These are phyloP conservation scores for Hymenoscyphus occultus DNA, from an alignment of 2,329 filamentous ascomycete species.

Conservation along the genomic window DNA sequence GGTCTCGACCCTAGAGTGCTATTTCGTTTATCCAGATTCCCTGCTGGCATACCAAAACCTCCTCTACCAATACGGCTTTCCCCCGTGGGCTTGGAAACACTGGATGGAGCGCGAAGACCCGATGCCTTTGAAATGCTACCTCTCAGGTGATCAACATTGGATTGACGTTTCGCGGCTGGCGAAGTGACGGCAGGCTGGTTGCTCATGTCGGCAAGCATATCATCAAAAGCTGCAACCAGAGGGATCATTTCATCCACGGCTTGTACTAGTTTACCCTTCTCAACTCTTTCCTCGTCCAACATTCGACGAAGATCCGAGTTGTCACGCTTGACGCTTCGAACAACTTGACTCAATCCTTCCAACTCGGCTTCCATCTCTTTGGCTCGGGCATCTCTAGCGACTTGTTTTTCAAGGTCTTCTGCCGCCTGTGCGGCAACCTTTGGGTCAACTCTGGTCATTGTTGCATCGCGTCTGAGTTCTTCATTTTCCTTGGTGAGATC, in stretches of 20 bases:
- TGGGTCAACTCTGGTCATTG: slow-evolving; percentile 57
- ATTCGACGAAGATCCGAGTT: slow-evolving; percentile 63
- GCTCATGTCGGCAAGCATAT: slow-evolving; percentile 35
- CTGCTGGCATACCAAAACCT: slow-evolving; percentile 28
- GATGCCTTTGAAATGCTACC: slow-evolving; percentile 55
- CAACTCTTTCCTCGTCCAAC: slow-evolving; percentile 71
- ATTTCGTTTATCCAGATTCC: slow-evolving; percentile 31
- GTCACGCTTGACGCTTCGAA: slow-evolving; percentile 66
- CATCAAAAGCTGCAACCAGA: slow-evolving; percentile 47
- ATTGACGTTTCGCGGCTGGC: slow-evolving; percentile 33
- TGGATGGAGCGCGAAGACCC: slow-evolving; percentile 60
- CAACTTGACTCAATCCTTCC: slow-evolving; percentile 68
- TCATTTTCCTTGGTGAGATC: slow-evolving; percentile 73
- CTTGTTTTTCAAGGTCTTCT: slow-evolving; percentile 61
- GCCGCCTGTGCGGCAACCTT: slow-evolving; percentile 42
- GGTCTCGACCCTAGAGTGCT: slow-evolving; percentile 29
- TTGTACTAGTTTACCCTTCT: slow-evolving; percentile 79
- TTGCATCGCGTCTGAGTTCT: slow-evolving; percentile 63
- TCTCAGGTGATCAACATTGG: slow-evolving; percentile 47
- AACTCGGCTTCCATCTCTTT: slow-evolving; percentile 74
- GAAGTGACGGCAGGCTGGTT: slow-evolving; percentile 25
- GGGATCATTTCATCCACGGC: slow-evolving; percentile 86
- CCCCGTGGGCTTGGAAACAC: slow-evolving; percentile 38
- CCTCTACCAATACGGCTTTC: slow-evolving; percentile 47
- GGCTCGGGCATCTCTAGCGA: slow-evolving; percentile 70